Conservation (phyloP, 495 filamentous ascomycete species). For the Penicillium paxilli region DNA sequence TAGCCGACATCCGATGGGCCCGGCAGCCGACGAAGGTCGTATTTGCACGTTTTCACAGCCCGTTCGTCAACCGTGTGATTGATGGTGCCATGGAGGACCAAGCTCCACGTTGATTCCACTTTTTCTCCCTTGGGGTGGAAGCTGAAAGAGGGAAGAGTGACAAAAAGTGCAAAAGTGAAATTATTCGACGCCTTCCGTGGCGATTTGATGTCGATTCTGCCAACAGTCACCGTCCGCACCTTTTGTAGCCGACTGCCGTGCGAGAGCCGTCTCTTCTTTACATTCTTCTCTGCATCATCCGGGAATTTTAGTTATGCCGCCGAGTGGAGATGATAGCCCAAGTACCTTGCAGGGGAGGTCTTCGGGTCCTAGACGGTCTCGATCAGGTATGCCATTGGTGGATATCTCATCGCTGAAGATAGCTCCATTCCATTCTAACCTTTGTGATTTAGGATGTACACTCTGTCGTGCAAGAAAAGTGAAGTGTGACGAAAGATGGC, state of each 20-base stretch:
- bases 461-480: constrained; percentile 22
- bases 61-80: constrained; percentile 5
- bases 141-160: no score
- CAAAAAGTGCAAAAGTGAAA: neutral
- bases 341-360: neutral
- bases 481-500: constrained; percentile 24
- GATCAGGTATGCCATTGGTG: constrained; percentile 13
- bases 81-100: constrained; percentile 9
- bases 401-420: neutral
- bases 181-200: neutral
- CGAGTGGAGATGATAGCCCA: constrained; percentile 10
- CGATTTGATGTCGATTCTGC: constrained; percentile 7
- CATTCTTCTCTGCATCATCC: neutral
- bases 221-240: constrained; percentile 6
- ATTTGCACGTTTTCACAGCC: neutral
- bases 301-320: constrained; percentile 11
- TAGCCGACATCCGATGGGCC: constrained; percentile 16
- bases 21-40: constrained; percentile 5
- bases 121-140: no score
- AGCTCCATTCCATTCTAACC: neutral
- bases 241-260: constrained; percentile 11
- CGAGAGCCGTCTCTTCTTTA: constrained; percentile 15
- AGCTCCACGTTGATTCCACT: neutral
- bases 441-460: constrained; percentile 9
- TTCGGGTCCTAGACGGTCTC: constrained; percentile 11